Percentiles rank a stretch among this genome's conserved stretches.
These are phyloP conservation scores for Decorospora gaudefroyi DNA, from an alignment of 2,329 filamentous ascomycete species.

Conservation along the genomic window DNA sequence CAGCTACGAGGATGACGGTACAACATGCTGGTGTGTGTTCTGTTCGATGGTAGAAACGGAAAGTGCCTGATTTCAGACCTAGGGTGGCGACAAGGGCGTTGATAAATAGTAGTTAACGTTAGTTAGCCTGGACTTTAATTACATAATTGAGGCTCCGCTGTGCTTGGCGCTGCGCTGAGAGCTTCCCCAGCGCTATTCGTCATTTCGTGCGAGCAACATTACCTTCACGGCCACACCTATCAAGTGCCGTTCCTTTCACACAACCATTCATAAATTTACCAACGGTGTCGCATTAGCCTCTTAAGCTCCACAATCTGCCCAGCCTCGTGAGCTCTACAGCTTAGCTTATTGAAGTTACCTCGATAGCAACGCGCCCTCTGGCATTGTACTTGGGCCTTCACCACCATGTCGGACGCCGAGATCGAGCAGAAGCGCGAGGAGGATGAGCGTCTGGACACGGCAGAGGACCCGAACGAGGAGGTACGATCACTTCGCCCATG, in stretches of 20 bases:
- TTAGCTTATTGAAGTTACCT: too few relatives aligned
- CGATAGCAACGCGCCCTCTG: too few relatives aligned
- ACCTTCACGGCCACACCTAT: conserved; percentile 19
- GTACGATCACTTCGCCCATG: too few relatives aligned
- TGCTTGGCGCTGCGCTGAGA: conserved; percentile 22
- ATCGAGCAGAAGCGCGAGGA: conserved; percentile 38
- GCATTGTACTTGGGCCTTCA: too few relatives aligned
- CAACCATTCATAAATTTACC: conserved; percentile 1
- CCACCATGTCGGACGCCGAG: conserved; percentile 41
- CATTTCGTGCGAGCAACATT: conserved; percentile 25
- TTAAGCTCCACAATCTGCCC: not conserved
- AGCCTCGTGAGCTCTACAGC: conserved; percentile 32
- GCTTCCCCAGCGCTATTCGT: conserved; percentile 23
- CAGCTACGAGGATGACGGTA: too few relatives aligned
- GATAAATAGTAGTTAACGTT: too few relatives aligned
- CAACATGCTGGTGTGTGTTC: too few relatives aligned
- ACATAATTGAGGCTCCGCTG: conserved; percentile 25
- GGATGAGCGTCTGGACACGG: conserved; percentile 41
- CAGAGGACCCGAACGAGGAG: conserved; percentile 45
- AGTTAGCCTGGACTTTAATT: conserved; percentile 7
- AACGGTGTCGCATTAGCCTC: conserved; percentile 18
- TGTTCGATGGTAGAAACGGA: too few relatives aligned
- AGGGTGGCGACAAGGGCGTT: too few relatives aligned
- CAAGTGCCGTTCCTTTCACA: conserved; percentile 18
- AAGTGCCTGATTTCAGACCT: too few relatives aligned